Conservation (phyloP, 2,329 filamentous ascomycete genomes). For the Diaporthe eres region DNA sequence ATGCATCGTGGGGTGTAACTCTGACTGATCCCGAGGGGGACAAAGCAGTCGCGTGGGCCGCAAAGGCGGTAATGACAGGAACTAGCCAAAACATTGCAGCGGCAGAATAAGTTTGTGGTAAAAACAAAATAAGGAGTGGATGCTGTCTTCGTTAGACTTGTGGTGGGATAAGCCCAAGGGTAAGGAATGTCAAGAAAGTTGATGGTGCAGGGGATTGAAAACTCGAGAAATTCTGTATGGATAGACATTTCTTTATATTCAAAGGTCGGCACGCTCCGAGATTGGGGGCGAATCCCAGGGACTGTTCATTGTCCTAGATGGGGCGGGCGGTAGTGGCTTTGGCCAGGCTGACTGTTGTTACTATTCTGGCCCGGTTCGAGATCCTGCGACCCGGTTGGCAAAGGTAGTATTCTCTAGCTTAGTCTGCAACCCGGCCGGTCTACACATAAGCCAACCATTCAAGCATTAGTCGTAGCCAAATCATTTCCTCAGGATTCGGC, state of each 20-base stretch:
- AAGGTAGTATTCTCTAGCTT: neutral
- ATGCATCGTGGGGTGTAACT: constrained; percentile 69
- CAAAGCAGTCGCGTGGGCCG: neutral
- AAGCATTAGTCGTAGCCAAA: neutral
- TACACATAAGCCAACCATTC: neutral
- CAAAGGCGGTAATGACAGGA: neutral
- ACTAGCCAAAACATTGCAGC: neutral
- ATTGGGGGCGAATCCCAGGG: neutral
- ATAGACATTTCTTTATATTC: neutral
- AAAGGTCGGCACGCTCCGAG: neutral
- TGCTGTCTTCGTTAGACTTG: constrained; percentile 1
- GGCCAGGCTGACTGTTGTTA: neutral
- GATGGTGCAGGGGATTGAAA: no score
- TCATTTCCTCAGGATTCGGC: neutral
- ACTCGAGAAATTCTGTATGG: no score
- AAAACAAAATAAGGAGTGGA: constrained; percentile 2
- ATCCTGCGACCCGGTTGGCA: neutral
- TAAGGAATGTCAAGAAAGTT: neutral
- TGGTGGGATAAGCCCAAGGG: neutral
- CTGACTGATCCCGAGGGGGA: constrained; percentile 46
- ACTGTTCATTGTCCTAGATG: neutral
- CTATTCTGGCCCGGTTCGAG: neutral
- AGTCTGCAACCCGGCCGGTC: neutral
- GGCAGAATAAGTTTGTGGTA: neutral
- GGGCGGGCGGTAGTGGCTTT: neutral